phyloP scores from a whole-genome alignment of 2,329 filamentous ascomycete species.

The Amphichorda felina region DNA sequence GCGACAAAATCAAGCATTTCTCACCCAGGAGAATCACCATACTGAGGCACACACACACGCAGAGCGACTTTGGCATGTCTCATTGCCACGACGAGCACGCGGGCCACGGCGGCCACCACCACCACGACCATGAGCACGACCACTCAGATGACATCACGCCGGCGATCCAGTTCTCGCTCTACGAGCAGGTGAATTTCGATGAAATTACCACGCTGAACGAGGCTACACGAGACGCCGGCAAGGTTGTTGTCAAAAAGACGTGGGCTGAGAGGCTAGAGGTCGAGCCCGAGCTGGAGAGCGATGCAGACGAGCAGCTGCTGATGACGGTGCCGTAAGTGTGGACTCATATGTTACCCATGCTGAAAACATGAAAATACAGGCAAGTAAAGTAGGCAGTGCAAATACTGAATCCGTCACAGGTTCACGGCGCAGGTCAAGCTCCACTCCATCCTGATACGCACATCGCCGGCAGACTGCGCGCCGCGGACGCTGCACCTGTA shows the following conservation, averaged over 20 bases:
- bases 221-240: slow-evolving; percentile 52
- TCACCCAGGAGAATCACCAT: too few relatives aligned
- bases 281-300: slow-evolving; percentile 69
- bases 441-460: slow-evolving; percentile 77
- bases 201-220: slow-evolving; percentile 81
- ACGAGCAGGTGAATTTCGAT: slow-evolving; percentile 85
- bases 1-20: too few relatives aligned
- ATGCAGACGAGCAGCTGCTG: slow-evolving; percentile 86
- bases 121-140: slow-evolving; percentile 57
- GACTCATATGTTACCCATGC: too few relatives aligned
- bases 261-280: slow-evolving; percentile 69
- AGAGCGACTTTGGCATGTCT: slow-evolving; percentile 1
- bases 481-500: slow-evolving; percentile 80
- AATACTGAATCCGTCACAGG: slow-evolving; percentile 28
- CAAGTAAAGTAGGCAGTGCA: too few relatives aligned
- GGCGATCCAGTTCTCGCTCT: slow-evolving; percentile 80
- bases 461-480: slow-evolving; percentile 56
- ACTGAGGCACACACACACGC: neutral
- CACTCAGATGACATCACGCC: slow-evolving; percentile 89
- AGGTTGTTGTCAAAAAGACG: slow-evolving; percentile 74
- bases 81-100: slow-evolving; percentile 41
- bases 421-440: slow-evolving; percentile 93
- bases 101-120: slow-evolving; percentile 38
- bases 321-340: slow-evolving; percentile 79
- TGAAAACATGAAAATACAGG: too few relatives aligned